phyloP scores from a whole-genome alignment of 306 rosid genomes.

The Vigna reflexopilosa region DNA sequence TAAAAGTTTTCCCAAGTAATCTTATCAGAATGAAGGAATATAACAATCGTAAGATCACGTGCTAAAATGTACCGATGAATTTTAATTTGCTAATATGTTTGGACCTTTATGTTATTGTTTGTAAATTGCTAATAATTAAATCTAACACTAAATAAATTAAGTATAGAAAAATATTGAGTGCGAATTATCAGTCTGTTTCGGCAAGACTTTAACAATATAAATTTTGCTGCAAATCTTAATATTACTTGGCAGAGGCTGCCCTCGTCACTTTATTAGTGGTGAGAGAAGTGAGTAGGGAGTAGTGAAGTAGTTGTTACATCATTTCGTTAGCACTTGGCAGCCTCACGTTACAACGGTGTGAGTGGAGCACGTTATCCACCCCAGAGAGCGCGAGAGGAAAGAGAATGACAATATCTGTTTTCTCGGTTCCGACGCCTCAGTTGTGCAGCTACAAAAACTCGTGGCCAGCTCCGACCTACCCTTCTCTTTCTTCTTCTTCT shows the following conservation, averaged over 20 bases:
- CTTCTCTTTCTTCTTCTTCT: slow-evolving; percentile 20
- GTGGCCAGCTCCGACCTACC: slow-evolving; percentile 43
- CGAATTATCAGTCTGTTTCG: not conserved
- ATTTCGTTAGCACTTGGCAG: not conserved
- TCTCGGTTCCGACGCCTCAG: slow-evolving; percentile 53
- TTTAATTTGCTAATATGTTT: not conserved
- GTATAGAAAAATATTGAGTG: not conserved
- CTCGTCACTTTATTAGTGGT: not conserved
- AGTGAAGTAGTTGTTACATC: not conserved
- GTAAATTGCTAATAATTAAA: not conserved
- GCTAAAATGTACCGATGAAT: not conserved
- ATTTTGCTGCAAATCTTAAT: not conserved
- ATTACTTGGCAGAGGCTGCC: not conserved
- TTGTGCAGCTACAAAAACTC: slow-evolving; percentile 42
- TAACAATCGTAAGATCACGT: not conserved
- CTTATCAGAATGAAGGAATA: not conserved
- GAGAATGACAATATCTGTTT: slow-evolving; percentile 62
- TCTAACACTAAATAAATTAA: not conserved
- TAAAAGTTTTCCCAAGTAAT: not conserved
- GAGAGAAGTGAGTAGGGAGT: not conserved
- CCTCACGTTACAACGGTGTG: not conserved
- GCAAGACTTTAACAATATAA: not conserved
- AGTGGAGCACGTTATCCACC: slow-evolving; percentile 44
- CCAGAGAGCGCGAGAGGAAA: slow-evolving; percentile 5
- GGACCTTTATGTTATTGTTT: too few relatives aligned